phyloP scores from a whole-genome alignment of 441 rosid genomes.

The Erodium trifolium region DNA sequence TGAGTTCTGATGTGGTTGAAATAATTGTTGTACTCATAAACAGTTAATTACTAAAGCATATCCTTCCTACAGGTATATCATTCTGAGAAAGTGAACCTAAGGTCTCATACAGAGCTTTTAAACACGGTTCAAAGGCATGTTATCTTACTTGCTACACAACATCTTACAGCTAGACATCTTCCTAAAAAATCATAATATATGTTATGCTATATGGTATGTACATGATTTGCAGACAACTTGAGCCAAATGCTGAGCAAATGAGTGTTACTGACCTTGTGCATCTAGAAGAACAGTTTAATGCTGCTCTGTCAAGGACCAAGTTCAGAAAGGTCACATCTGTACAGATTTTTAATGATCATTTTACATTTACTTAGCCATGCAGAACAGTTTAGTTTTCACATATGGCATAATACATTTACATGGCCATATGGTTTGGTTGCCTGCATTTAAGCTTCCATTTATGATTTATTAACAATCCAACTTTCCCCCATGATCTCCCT shows the following conservation, averaged over 20 bases:
- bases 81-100: constrained; percentile 10
- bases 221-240: constrained; percentile 20
- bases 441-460: no score
- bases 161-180: neutral
- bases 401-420: neutral
- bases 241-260: constrained; percentile 27
- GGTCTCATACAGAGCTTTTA: constrained; percentile 16
- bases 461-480: no score
- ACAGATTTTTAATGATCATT: neutral
- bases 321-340: constrained; percentile 32
- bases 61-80: constrained; percentile 10
- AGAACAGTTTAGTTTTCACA: neutral
- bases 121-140: constrained; percentile 21
- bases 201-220: neutral
- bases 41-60: neutral
- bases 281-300: constrained; percentile 29
- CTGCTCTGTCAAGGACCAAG: constrained; percentile 27
- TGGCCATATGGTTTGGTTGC: neutral
- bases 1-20: neutral
- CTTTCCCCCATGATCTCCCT: no score
- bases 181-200: neutral
- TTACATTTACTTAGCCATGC: neutral
- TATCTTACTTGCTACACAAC: neutral
- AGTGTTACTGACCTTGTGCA: constrained; percentile 25
- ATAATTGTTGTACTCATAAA: neutral